A percentile compares a stretch with the other conserved stretches of the same genome.
Conservation (phyloP, 495 filamentous ascomycete species). For the Penicillium roqueforti region DNA sequence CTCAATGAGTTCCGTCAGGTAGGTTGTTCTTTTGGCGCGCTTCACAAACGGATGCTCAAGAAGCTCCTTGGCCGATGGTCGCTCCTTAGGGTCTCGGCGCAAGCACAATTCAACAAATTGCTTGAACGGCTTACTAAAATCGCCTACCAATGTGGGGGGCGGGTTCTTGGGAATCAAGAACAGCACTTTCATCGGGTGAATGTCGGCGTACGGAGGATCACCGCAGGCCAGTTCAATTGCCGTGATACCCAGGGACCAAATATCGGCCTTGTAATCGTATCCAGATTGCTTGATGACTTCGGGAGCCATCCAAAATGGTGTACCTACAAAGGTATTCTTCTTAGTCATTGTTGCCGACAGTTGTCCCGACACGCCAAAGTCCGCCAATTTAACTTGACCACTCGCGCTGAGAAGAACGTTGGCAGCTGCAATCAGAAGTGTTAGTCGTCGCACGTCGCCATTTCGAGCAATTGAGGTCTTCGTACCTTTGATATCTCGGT, state of each 20-base stretch:
- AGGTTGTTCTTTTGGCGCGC: constrained; percentile 82
- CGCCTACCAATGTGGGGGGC: constrained; percentile 75
- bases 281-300: constrained; percentile 98
- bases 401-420: constrained; percentile 83
- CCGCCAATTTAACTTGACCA: constrained; percentile 94
- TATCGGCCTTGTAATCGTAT: constrained; percentile 97
- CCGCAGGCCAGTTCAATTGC: constrained; percentile 89
- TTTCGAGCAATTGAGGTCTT: not conserved
- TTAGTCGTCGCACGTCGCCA: constrained; percentile 12
- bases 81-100: constrained; percentile 79
- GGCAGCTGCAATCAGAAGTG: constrained; percentile 55
- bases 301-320: constrained; percentile 99
- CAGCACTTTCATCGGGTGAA: constrained; percentile 98
- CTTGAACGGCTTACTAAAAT: constrained; percentile 87
- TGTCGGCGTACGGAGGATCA: constrained; percentile 92
- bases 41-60: constrained; percentile 87
- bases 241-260: constrained; percentile 98
- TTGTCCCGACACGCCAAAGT: constrained; percentile 96
- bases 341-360: constrained; percentile 99
- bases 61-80: constrained; percentile 82
- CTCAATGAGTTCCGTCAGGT: constrained; percentile 89
- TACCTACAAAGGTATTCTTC: constrained; percentile 98
- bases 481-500: constrained; percentile 93
- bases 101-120: constrained; percentile 89
- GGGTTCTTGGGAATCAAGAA: constrained; percentile 96